Base-by-base conservation (phyloP, 2,329 filamentous ascomycete genomes). In the Neofusicoccum umdonicola region DNA sequence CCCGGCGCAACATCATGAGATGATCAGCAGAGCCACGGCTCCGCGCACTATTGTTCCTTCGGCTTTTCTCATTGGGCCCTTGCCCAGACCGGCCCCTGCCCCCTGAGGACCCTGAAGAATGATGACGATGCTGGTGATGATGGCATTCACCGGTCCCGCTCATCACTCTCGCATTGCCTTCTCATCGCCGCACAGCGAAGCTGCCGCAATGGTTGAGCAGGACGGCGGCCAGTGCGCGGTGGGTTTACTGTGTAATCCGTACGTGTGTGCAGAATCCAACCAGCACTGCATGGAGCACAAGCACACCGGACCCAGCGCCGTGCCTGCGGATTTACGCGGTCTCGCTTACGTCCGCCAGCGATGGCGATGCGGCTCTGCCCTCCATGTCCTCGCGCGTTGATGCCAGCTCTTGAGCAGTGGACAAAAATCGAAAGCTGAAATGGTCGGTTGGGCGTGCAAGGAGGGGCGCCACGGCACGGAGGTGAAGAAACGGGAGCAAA, bases 251-350 rank as follows among this genome's bases (percentile, higher is more conserved):
- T 17, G 17, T 17, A 17, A 19, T 19, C 19, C 19, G 19, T 19
- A 19, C 19, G 19, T 22, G n/a, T 19, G 35, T 54, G 50, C 15
- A 37, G n/a, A 31, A 15, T 7, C 19, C n/a, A 11, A 7, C 15
- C 19, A 34, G 54, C 39, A 44, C 12, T 31, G 27, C 15, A 39
- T 37, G 50, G 31, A 22, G 37, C 39, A 19, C 37, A 37, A 17
- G 15, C 31, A 22, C 41, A 37, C 5, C 56, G 56, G 56, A 60
- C 41, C 56, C 56, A 60, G 56, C 56, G 56, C 56, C 56, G 56
- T 17, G 56, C 56, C 42, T n/a, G 44, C 56, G 56, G 56, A 60
- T 45, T 45, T 60, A 45, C 39, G 56, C 27, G 41, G 15, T 52
- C 56, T 47, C 42, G 41, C 56, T 60, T 60, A 60, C 56, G 27